Base-by-base conservation (phyloP, 2,329 filamentous ascomycete genomes). In the Neurospora crassa region DNA sequence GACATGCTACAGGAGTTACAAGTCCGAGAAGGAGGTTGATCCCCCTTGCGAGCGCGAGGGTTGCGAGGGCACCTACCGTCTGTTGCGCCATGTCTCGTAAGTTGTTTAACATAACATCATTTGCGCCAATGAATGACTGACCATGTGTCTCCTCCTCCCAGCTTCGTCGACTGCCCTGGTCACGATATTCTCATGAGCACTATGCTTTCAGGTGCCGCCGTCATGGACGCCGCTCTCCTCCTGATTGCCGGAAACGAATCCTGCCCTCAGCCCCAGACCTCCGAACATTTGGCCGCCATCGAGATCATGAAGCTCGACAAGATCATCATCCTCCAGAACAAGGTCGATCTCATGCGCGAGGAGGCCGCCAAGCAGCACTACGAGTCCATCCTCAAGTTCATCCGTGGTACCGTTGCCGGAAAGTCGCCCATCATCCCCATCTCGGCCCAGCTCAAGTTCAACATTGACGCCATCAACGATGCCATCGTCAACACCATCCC, bases 171-270 rank as follows among this genome's bases (percentile, higher is more conserved):
- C 83, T 98, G 96, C 87, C 96, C 96, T 71, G 96, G 96, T 83
- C 96, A 99, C 92, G 96, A 99, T 85, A 99, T 99, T 94, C 94
- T 99, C 82, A 99, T 99, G 96, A 98, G 95, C 84, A 99, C 96
- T 78, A 99, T 99, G 96, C 91, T 99, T 87, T 99, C 96, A 80
- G 96, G 96, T 79, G 96, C 96, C 78, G 96, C 96, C 75, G 96
- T 99, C 88, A 99, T 99, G 96, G 96, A 99, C 83, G 96, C 96
- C 75, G 96, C 96, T 20, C 89, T 99, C 73, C 89, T 99, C 71
- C 88, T 99, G 70, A 97, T 99, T 80, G 96, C 96, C 74, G 96
- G 96, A 81, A 99, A 99, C 85, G 96, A 99, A 91, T 90, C 93
- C 69, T 98, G 96, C 85, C 96, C 96, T 42, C 96, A 99, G 83